phyloP scores from a whole-genome alignment of 1,139 yeast species.

The Pneumocystis wakefieldiae region DNA sequence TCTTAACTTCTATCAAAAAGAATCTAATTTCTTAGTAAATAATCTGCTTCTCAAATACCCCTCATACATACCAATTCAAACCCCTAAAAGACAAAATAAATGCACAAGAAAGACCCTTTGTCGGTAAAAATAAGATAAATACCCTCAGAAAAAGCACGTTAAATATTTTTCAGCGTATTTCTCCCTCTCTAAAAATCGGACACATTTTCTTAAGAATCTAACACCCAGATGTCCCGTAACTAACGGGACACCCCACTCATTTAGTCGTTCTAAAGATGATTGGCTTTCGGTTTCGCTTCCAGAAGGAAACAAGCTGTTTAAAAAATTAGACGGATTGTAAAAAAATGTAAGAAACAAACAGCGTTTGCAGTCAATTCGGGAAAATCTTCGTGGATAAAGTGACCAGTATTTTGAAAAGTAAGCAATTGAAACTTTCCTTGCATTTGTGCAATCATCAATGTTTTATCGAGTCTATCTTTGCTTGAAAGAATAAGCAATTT shows the following conservation, averaged over 20 bases:
- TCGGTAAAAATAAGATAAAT: no score
- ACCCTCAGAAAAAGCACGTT: no score
- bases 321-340: not conserved
- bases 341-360: not conserved
- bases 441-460: conserved; percentile 88
- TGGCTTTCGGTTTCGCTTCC: not conserved
- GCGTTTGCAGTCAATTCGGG: conserved; percentile 46
- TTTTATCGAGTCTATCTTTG: conserved; percentile 73
- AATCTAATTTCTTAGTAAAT: not conserved
- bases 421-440: conserved; percentile 75
- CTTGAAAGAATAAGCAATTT: conserved; percentile 75
- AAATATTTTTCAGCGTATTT: no score
- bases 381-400: conserved; percentile 81
- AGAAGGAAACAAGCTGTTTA: not conserved
- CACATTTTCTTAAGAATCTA: no score
- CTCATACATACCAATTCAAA: no score
- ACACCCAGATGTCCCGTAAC: no score
- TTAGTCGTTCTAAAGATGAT: not conserved
- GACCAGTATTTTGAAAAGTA: conserved; percentile 73
- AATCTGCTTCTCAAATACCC: not conserved
- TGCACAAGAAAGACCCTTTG: no score
- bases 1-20: no score
- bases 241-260: no score
- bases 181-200: no score
- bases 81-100: no score